Evolutionary conservation across 1,284 basidiomycete genomes (phyloP), one percentile per base, ranked within the genome.

Genomic region (Phenoliferia sp.): DNA sequence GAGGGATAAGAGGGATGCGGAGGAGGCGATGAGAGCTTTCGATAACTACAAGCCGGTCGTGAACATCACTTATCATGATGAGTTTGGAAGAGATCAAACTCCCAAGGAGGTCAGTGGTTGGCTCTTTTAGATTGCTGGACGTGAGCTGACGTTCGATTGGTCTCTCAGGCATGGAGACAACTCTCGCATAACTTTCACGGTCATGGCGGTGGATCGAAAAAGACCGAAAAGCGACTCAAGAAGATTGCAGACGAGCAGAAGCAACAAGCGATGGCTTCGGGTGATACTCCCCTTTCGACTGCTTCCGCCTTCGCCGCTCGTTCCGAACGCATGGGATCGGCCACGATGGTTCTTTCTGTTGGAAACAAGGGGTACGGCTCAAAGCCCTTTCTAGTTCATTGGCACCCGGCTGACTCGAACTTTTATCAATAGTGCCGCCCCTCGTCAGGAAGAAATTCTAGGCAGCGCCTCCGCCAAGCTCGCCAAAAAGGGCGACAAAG

Each of bases 21-120:
- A 90, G 52, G 86, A 90, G 33, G 86, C 87, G 57, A 81, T 94
- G 74, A 92, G 96, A 48, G 79, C 86, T 59, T 99, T 90, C 85
- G 90, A 88, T 80, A 52, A 90, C 77, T 99, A 99, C 84, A 96
- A 94, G 80, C 96, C 96, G 1, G 94, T 96, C 79, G 85, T 99
- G 75, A 92, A 95, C 72, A 92, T 99, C 77, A 90, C 90, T 67
- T 99, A 99, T 80, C 90, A 95, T 73, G 96, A 99, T 79, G 94
- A 96, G 80, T 92, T 92, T 77, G 96, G 96, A n/a, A 84, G 94
- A 28, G 80, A 84, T 70, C 83, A 98, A 78, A 91, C 90, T 31
- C 87, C 88, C 36, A 98, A 98, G 83, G 96, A 99, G 68, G 71
- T 69, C 29, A 58, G 70, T 61, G 28, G 34, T 35, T 29, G n/a